These are phyloP conservation scores for Candida broadrunensis DNA, from an alignment of 805 yeast genomes.

Conservation along the genomic window DNA sequence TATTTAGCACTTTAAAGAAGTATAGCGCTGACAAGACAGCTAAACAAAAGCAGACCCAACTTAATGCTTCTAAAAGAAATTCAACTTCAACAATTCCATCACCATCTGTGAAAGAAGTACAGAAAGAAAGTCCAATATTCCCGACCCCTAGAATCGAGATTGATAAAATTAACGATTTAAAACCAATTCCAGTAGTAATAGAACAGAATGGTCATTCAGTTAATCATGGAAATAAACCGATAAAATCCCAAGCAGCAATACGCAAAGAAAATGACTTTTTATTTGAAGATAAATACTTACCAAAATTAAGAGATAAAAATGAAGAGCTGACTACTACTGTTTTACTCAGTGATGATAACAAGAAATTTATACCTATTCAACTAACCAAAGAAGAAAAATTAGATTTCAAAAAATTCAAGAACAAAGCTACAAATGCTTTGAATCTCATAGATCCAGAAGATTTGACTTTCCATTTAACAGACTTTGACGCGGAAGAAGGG, in stretches of 20 bases:
- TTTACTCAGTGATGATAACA: conserved; percentile 64
- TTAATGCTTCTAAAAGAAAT: not conserved
- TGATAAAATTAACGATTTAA: not conserved
- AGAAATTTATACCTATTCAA: conserved; percentile 47
- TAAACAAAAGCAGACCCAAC: not conserved
- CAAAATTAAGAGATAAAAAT: conserved; percentile 5
- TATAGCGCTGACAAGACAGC: conserved; percentile 20
- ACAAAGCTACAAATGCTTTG: conserved; percentile 16
- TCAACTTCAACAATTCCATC: not conserved
- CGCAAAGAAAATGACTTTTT: not conserved
- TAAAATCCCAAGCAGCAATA: too few relatives aligned
- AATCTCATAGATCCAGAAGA: conserved; percentile 21
- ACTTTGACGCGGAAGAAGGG: conserved; percentile 60
- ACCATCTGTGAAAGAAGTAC: not conserved
- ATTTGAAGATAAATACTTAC: conserved; percentile 26
- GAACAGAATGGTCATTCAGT: not conserved
- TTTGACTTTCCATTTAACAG: conserved; percentile 59
- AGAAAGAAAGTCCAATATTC: not conserved
- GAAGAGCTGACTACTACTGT: not conserved
- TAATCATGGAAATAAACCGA: not conserved
- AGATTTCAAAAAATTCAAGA: conserved; percentile 36
- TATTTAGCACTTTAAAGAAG: conserved; percentile 39
- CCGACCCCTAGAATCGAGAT: not conserved
- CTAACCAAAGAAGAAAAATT: conserved; percentile 12
- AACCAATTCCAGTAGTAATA: not conserved